Evolutionary conservation across 768 basidiomycete genomes (phyloP), one percentile per base, ranked within the genome.

Genomic region (Myochromella boudieri): DNA sequence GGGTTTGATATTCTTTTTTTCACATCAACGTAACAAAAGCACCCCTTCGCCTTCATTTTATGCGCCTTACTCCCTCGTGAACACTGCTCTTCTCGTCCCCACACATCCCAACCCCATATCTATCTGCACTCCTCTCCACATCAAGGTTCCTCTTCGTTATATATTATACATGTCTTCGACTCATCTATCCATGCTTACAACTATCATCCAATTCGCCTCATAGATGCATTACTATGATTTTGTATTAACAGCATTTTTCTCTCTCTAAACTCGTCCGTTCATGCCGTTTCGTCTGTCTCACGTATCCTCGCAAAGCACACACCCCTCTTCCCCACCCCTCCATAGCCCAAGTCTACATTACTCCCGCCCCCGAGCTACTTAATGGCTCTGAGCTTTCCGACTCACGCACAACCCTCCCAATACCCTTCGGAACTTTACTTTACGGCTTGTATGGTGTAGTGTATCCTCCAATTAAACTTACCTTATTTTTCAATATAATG

Each of bases 201-300:
- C 22, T 39, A 20, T 15, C 17, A 4, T 14, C 33, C 24, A 8
- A 34, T 22, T 27, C 40, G 10, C 12, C 42, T 27, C 40, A 54
- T 54, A 46, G 39, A 57, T 46, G 44, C 53, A n/a, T 25, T n/a
- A 29, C 50, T 54, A 43, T 49, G 52, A 27, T 53, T 53, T n/a
- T n/a, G 52, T 53, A 46, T 53, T 28, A 44, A 24, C 41, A 52
- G 42, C 42, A 42, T 32, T 15, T 5, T 25, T 36, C 39, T 27
- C 51, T 36, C 25, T 14, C 27, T 3, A 17, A 12, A 17, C 22
- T 5, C 12, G 3, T 11, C 22, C 25, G 10, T 26, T 27, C 25
- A 11, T 40, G 17, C 36, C 34, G 14, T 32, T 12, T 39, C 4
- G 28, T 18, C 37, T 14, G 21, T 28, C 21, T 27, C 39, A 28